phyloP scores from a whole-genome alignment of 768 basidiomycete genomes.

The Favolaschia claudopus region DNA sequence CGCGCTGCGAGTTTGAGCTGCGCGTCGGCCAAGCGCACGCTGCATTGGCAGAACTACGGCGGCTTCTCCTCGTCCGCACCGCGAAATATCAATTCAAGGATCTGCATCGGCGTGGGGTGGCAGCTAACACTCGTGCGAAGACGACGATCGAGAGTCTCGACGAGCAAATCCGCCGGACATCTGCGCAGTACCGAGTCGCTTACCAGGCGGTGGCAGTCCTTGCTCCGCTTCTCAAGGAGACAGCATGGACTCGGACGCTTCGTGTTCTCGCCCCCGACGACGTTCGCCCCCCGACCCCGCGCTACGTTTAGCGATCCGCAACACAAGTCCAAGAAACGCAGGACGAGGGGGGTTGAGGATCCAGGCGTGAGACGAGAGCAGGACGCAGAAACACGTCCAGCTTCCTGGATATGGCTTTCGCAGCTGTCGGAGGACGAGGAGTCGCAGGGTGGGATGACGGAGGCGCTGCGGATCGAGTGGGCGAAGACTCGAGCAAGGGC shows the following conservation, averaged over 20 bases:
- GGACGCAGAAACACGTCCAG: too few species aligned
- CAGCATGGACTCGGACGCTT: constrained; percentile 24
- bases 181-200: constrained; percentile 27
- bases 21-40: constrained; percentile 31
- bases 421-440: neutral
- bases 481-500: constrained; percentile 24
- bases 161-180: constrained; percentile 15
- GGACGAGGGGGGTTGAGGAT: neutral
- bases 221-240: neutral
- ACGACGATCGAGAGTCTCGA: constrained; percentile 22
- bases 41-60: constrained; percentile 22
- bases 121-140: constrained; percentile 31
- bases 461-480: constrained; percentile 28
- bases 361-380: too few species aligned
- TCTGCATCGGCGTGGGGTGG: constrained; percentile 26
- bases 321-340: neutral
- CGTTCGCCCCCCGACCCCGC: too few species aligned
- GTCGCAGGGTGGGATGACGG: too few species aligned
- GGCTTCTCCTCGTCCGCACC: constrained; percentile 29
- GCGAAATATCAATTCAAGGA: constrained; percentile 32
- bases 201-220: constrained; percentile 21
- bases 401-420: neutral
- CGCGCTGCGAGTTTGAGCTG: constrained; percentile 28
- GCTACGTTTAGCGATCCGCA: too few species aligned
- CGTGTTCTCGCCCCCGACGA: constrained; percentile 16